These are phyloP conservation scores for Fusarium longipes DNA, from an alignment of 2,329 filamentous ascomycete species.

Conservation along the genomic window DNA sequence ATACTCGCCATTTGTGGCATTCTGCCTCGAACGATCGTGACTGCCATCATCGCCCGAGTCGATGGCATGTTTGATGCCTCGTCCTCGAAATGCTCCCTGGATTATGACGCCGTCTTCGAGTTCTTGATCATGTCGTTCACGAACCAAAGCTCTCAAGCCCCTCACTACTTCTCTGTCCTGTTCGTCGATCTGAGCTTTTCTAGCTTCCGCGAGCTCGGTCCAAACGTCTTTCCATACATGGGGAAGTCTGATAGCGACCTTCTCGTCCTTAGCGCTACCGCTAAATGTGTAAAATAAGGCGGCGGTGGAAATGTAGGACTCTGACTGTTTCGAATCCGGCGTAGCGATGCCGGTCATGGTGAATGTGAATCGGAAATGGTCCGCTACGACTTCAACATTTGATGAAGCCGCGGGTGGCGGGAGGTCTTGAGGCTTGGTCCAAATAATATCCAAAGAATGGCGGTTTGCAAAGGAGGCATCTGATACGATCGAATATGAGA, in stretches of 20 bases:
- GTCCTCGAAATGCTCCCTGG: slow-evolving; percentile 78
- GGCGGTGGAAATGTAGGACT: slow-evolving; percentile 84
- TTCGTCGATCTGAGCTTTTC: slow-evolving; percentile 76
- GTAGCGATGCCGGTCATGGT: slow-evolving; percentile 81
- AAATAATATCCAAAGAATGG: slow-evolving; percentile 78
- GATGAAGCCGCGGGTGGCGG: slow-evolving; percentile 51
- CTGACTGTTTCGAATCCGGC: slow-evolving; percentile 82
- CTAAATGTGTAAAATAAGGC: slow-evolving; percentile 86
- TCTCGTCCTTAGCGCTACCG: slow-evolving; percentile 84
- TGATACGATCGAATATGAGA: slow-evolving; percentile 77
- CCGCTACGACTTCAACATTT: slow-evolving; percentile 59
- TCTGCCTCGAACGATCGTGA: slow-evolving; percentile 57
- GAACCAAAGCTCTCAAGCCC: slow-evolving; percentile 75
- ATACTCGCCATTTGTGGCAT: slow-evolving; percentile 57
- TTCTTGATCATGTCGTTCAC: slow-evolving; percentile 74
- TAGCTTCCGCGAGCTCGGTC: slow-evolving; percentile 77
- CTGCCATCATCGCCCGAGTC: slow-evolving; percentile 62
- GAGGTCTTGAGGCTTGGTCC: slow-evolving; percentile 78
- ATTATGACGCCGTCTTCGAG: slow-evolving; percentile 80
- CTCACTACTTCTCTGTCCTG: slow-evolving; percentile 76
- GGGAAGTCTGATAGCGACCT: slow-evolving; percentile 81
- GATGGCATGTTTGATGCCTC: slow-evolving; percentile 59
- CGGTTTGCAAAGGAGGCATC: slow-evolving; percentile 79
- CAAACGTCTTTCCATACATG: slow-evolving; percentile 87
- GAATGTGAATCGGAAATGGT: slow-evolving; percentile 68